Conservation (phyloP, 495 filamentous ascomycete species). For the Apodospora peruviana region DNA sequence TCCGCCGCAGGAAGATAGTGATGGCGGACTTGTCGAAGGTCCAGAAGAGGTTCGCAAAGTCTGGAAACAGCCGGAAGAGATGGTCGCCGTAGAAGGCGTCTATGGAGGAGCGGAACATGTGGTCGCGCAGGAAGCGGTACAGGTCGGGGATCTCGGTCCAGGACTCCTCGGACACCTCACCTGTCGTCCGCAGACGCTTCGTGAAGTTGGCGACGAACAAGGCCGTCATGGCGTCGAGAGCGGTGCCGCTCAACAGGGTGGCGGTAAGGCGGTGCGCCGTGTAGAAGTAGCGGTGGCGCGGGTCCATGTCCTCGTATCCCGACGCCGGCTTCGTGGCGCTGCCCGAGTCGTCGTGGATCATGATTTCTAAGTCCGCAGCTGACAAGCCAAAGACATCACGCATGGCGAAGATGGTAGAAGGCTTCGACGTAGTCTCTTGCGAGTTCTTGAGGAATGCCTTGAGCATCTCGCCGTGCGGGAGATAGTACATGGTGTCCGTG, state of each 20-base stretch:
- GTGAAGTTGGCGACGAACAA: conserved; percentile 9
- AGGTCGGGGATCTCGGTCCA: conserved; percentile 20
- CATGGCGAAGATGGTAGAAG: conserved; percentile 11
- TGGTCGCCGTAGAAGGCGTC: conserved; percentile 20
- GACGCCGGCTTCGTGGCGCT: conserved; percentile 10
- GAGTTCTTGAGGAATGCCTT: conserved; percentile 11
- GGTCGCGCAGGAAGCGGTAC: conserved; percentile 19
- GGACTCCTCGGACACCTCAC: neutral
- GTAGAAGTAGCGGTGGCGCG: conserved; percentile 11
- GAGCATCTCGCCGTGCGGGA: conserved; percentile 9
- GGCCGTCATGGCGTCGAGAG: conserved; percentile 6
- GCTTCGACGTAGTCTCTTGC: conserved; percentile 11
- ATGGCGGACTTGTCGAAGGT: conserved; percentile 12
- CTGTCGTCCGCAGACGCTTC: conserved; percentile 2
- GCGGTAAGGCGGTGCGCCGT: conserved; percentile 10
- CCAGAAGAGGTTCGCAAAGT: conserved; percentile 18
- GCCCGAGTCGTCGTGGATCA: conserved; percentile 13
- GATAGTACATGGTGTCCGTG: conserved; percentile 14
- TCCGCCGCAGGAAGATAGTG: conserved; percentile 4
- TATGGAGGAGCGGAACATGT: conserved; percentile 20
- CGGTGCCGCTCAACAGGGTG: conserved; percentile 1
- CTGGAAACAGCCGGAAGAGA: conserved; percentile 15
- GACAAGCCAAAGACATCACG: conserved; percentile 11
- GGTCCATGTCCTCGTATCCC: conserved; percentile 11
- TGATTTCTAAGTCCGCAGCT: conserved; percentile 7